Evolutionary conservation across 805 yeast genomes (phyloP).

Genomic region (Hagleromyces aurorensis): DNA sequence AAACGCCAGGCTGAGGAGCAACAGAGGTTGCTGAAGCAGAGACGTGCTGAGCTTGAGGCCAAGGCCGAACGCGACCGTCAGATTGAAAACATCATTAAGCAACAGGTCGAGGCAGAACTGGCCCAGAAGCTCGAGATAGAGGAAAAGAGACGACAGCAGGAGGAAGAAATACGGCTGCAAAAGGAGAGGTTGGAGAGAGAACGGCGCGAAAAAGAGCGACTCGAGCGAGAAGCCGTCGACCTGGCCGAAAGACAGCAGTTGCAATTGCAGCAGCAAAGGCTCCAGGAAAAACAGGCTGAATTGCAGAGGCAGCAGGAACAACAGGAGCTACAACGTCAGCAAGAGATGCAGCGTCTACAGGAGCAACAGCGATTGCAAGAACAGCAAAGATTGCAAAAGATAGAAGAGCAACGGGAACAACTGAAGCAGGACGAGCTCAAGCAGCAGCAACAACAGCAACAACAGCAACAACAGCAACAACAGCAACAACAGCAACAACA

Average conservation of each 20-base stretch:
- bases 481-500: background rate
- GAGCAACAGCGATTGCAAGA: conserved; percentile 5
- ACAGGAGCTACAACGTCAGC: too few relatives aligned
- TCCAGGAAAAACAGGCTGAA: too few relatives aligned
- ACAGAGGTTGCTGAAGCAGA: conserved; percentile 2
- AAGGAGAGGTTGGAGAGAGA: conserved; percentile 6
- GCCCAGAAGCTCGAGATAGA: conserved; percentile 14
- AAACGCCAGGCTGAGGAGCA: conserved; percentile 11
- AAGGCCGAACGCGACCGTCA: conserved; percentile 16
- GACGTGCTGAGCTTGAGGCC: conserved; percentile 8
- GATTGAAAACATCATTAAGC: conserved; percentile 20
- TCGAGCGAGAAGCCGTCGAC: too few relatives aligned
- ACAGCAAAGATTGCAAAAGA: too few relatives aligned
- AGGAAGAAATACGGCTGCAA: conserved; percentile 4
- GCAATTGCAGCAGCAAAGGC: conserved; percentile 4
- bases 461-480: conserved; percentile 1
- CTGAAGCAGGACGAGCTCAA: background rate
- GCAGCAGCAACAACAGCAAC: background rate
- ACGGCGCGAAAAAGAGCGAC: conserved; percentile 2
- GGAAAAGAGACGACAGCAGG: conserved; percentile 5
- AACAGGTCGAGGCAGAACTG: conserved; percentile 21
- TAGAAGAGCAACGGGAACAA: conserved; percentile 3
- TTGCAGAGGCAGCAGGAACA: too few relatives aligned
- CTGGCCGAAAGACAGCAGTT: background rate
- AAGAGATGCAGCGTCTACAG: conserved; percentile 5